Conservation (phyloP, 2,329 filamentous ascomycete species). For the Penicillium oxalicum region DNA sequence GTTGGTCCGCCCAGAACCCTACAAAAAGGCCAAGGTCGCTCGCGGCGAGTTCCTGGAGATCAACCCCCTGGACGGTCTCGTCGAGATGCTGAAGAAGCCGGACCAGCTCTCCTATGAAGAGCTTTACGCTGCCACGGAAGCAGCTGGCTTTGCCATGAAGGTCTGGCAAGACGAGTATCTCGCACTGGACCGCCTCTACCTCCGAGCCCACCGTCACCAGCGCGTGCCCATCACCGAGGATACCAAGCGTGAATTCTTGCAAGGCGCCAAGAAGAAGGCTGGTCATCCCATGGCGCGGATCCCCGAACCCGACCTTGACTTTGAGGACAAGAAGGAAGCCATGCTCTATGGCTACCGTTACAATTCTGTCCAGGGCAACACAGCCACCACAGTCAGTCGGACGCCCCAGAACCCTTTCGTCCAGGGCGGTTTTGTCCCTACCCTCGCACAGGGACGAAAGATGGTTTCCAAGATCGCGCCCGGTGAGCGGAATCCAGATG, state of each 20-base stretch:
- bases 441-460: conserved; percentile 37
- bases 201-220: conserved; percentile 42
- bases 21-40: conserved; percentile 25
- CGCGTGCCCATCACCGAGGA: conserved; percentile 10
- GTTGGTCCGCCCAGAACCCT: conserved; percentile 28
- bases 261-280: conserved; percentile 17
- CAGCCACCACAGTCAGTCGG: conserved; percentile 30
- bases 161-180: conserved; percentile 57
- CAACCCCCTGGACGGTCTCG: conserved; percentile 30
- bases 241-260: conserved; percentile 34
- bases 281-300: conserved; percentile 15
- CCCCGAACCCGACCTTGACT: conserved; percentile 30
- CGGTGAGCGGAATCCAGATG: conserved; percentile 38
- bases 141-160: conserved; percentile 48
- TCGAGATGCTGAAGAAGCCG: conserved; percentile 33
- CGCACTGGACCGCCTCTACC: conserved; percentile 46
- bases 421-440: conserved; percentile 46
- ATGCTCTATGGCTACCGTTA: conserved; percentile 56
- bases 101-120: conserved; percentile 45
- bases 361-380: conserved; percentile 43
- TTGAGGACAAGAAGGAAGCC: conserved; percentile 56
- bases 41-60: conserved; percentile 36
- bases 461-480: conserved; percentile 32
- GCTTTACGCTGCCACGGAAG: conserved; percentile 51
- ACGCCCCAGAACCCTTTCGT: conserved; percentile 49